Percentiles rank a stretch among this genome's conserved stretches.
Evolutionary conservation across 306 rosid genomes (phyloP).

Genomic region (Nissolia schottii): DNA sequence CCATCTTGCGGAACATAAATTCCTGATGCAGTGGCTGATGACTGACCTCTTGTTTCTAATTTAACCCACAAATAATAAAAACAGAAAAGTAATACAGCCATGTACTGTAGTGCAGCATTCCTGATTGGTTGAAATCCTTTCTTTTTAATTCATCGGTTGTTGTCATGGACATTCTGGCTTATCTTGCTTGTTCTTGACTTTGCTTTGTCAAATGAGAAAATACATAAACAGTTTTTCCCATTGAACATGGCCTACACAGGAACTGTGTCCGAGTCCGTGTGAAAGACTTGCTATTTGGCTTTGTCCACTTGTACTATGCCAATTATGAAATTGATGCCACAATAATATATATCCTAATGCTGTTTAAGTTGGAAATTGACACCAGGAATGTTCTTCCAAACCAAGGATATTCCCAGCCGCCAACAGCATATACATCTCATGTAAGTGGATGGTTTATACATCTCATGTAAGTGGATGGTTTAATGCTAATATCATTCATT

Average conservation of each 20-base stretch:
- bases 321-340: conserved; percentile 23
- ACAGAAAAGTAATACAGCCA: not conserved
- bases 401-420: conserved; percentile 35
- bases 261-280: not conserved
- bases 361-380: conserved; percentile 23
- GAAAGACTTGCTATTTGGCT: not conserved
- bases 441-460: conserved; percentile 23
- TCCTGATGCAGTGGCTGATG: conserved; percentile 9
- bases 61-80: not conserved
- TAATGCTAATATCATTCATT: not conserved
- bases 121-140: not conserved
- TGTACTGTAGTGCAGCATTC: not conserved
- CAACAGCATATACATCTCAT: conserved; percentile 25
- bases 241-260: not conserved
- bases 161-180: conserved; percentile 14
- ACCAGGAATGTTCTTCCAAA: conserved; percentile 2
- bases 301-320: not conserved
- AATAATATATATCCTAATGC: conserved; percentile 3
- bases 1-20: not conserved
- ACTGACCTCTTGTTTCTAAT: not conserved
- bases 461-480: conserved; percentile 23
- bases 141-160: not conserved
- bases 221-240: not conserved
- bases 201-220: not conserved
- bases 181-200: conserved; percentile 24